Percentiles rank a stretch among this genome's conserved stretches.
Evolutionary conservation across 805 yeast genomes (phyloP).

Genomic region (Saturnispora mendoncae): DNA sequence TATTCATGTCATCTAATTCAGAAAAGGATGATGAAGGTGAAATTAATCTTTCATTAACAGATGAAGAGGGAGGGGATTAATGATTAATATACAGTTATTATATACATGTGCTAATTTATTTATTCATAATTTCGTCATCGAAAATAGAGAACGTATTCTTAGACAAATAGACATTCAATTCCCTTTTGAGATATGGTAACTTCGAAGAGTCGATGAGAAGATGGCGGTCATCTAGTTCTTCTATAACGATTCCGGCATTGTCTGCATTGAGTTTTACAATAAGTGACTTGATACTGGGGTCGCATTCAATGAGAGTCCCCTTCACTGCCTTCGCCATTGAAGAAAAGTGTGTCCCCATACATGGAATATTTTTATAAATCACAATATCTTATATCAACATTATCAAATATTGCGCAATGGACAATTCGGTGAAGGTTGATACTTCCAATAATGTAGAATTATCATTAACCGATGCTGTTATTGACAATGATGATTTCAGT

Average conservation of each 20-base stretch:
- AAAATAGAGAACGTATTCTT: conserved; percentile 80
- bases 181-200: conserved; percentile 67
- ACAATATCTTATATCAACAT: no score
- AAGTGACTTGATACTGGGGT: conserved; percentile 86
- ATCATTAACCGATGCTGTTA: background rate
- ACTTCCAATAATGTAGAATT: no score
- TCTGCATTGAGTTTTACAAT: conserved; percentile 75
- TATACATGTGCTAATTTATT: no score
- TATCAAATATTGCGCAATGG: no score
- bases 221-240: conserved; percentile 90
- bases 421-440: no score
- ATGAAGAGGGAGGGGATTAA: conserved; percentile 1
- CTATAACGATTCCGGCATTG: conserved; percentile 56
- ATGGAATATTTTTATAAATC: no score
- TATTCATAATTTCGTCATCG: conserved; percentile 44
- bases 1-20: conserved; percentile 22
- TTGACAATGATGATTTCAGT: background rate
- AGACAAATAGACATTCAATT: conserved; percentile 65
- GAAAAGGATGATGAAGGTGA: conserved; percentile 6
- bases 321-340: conserved; percentile 46
- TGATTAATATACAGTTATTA: background rate
- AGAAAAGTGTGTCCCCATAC: background rate
- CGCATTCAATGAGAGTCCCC: conserved; percentile 50
- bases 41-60: background rate
- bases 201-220: conserved; percentile 69